These are phyloP conservation scores for Cymbomonas tetramitiformis DNA, from an alignment of 139 green algal genomes.

Conservation along the genomic window DNA sequence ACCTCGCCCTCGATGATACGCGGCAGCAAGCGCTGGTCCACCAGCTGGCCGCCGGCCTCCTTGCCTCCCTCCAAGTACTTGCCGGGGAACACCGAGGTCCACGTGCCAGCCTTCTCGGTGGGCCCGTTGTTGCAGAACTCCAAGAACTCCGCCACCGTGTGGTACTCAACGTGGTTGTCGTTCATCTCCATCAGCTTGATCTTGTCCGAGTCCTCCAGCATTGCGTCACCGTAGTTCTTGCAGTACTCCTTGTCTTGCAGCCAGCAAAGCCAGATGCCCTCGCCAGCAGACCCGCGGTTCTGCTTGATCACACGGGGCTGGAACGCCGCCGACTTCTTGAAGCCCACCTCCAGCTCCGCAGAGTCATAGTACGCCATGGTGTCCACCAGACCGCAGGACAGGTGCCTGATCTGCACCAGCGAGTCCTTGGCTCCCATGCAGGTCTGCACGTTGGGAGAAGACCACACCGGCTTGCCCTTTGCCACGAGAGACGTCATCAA, in stretches of 20 bases:
- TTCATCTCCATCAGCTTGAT: constrained; percentile 14
- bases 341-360: constrained; percentile 15
- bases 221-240: neutral
- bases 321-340: constrained; percentile 16
- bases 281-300: constrained; percentile 24
- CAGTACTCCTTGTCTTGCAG: neutral
- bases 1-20: constrained; percentile 30
- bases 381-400: constrained; percentile 23
- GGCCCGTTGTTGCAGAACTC: constrained; percentile 17
- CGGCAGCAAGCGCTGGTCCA: constrained; percentile 32
- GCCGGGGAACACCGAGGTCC: neutral
- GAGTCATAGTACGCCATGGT: constrained; percentile 28
- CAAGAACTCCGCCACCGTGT: constrained; percentile 19
- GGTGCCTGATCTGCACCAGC: constrained; percentile 23
- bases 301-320: constrained; percentile 27
- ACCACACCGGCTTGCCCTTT: neutral
- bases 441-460: constrained; percentile 8
- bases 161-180: constrained; percentile 17
- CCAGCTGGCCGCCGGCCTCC: no score
- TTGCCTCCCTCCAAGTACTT: constrained; percentile 21
- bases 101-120: neutral
- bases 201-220: neutral
- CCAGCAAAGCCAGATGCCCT: constrained; percentile 29
- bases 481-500: neutral
- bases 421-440: constrained; percentile 25